Evolutionary conservation across 2,329 filamentous ascomycete genomes (phyloP).

Genomic region (Talaromyces sp.): DNA sequence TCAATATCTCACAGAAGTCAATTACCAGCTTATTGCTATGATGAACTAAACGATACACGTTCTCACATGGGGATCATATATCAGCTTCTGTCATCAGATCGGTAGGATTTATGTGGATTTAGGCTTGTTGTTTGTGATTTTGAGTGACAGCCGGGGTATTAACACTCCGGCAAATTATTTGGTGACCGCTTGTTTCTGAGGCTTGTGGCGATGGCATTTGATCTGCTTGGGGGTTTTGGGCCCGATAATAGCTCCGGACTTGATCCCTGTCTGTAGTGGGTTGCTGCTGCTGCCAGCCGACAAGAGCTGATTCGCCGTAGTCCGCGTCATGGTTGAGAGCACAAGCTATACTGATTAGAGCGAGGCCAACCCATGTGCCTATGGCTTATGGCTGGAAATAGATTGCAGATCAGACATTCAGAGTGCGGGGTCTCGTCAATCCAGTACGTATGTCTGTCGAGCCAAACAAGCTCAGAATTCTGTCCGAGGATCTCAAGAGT

Average conservation of each 20-base stretch:
- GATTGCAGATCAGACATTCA: neutral
- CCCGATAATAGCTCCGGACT: neutral
- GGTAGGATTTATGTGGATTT: neutral
- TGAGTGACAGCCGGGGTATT: too few species aligned
- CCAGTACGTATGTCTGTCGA: neutral
- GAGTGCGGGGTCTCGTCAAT: neutral
- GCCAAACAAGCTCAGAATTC: neutral
- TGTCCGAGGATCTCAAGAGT: neutral
- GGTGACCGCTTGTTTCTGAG: too few species aligned
- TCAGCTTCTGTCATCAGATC: neutral
- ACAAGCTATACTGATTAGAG: too few species aligned
- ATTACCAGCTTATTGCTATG: too few species aligned
- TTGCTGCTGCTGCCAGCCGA: too few species aligned
- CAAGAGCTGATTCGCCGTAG: too few species aligned
- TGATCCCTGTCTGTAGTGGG: neutral
- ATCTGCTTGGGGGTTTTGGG: neutral
- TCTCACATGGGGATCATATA: neutral
- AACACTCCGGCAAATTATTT: too few species aligned
- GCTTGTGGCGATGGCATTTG: neutral
- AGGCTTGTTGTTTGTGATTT: neutral
- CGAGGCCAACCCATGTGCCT: too few species aligned
- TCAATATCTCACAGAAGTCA: too few species aligned
- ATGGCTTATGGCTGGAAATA: neutral
- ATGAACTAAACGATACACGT: neutral
- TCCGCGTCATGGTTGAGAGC: too few species aligned